Evolutionary conservation across 2,329 filamentous ascomycete species (phyloP), one percentile per base, ranked within the genome.

Genomic region (Alternaria triticina): DNA sequence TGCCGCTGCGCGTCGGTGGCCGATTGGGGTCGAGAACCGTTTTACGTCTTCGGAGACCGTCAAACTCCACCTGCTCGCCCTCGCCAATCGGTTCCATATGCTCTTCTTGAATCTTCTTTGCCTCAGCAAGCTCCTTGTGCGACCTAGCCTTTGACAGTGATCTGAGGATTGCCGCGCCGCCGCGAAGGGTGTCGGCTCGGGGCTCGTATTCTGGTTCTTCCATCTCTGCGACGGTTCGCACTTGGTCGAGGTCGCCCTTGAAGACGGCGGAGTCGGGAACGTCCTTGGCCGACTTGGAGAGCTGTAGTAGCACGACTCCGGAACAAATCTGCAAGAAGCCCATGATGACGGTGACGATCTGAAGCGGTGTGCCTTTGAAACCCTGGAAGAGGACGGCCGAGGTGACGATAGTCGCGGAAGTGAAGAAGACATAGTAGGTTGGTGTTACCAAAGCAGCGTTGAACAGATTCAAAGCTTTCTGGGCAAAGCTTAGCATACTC

Each of bases 381-480:
- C 96, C 96, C 67, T 89, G 90, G 81, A 98, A 98, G 3, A 99
- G 84, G 50, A 99, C 90, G 4, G 94, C 92, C 0, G 95, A 97
- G 6, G 94, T 96, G 70, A 98, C 88, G 69, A 99, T 97, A 20
- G 96, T 98, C 6, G 94, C 91, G 71, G 91, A 97, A 43, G 96
- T 99, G 79, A 99, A 99, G 83, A 96, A 95, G 69, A 99, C 96
- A 79, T 99, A 99, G 82, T 99, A 99, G 3, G 96, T 99, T 1
- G 96, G 96, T 0, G 96, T 99, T 63, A 99, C 96, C 69, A 99
- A 87, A 8, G 96, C 95, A 40, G 96, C 96, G 75, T 99, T 98
- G 85, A 95, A 98, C 54, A 99, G 82, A 76, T 99, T 98, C 60
- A 98, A 86, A 6, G 96, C 96, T 97, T 99, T 99, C 94, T 98